Evolutionary conservation across 176 grass and related monocot species (phyloP), one percentile per base, ranked within the genome.

Genomic region (Bromus sterilis): DNA sequence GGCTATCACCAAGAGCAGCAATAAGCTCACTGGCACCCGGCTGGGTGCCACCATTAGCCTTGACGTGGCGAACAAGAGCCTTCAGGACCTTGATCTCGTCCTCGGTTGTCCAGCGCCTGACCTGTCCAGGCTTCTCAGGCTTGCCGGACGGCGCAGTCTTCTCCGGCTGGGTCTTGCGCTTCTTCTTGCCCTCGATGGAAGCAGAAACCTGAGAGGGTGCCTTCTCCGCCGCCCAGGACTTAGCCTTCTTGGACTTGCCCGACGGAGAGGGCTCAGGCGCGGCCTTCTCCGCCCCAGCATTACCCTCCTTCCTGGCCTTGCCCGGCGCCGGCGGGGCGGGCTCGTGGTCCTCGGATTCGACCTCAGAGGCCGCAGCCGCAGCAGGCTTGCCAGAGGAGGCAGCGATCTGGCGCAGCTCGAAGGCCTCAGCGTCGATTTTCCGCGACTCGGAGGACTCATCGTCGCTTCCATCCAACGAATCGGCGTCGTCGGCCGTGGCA

Each of bases 61-160:
- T 85, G 32, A 81, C 26, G 3, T 85, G 61, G 4, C 18, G 32
- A 0, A 21, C 82, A 21, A 80, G 18, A 21, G 63, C 62, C 25
- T 85, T 70, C 31, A 89, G 71, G 41, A 80, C 40, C 82, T 76
- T 89, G 26, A 70, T 11, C 71, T 62, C 71, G 23, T 89, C 87
- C 35, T 25, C 53, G 2, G 6, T 9, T 21, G 32, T 59, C 77
- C 87, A 89, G 3, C 48, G 69, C 39, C 23, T 70, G 21, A 4
- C 6, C 0, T 56, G 55, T 0, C 0, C 1, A 20, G 10, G n/a
- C 23, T 71, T 87, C 23, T 68, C 73, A 25, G 49, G 4, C 75
- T 85, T 85, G 75, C n/a, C 60, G 11, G 39, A 15, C 1, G 40
- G 75, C 0, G 39, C 18, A 53, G 48, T 21, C 48, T 53, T 53